Conservation (phyloP, 495 filamentous ascomycete genomes). For the Oidiodendron maius region DNA sequence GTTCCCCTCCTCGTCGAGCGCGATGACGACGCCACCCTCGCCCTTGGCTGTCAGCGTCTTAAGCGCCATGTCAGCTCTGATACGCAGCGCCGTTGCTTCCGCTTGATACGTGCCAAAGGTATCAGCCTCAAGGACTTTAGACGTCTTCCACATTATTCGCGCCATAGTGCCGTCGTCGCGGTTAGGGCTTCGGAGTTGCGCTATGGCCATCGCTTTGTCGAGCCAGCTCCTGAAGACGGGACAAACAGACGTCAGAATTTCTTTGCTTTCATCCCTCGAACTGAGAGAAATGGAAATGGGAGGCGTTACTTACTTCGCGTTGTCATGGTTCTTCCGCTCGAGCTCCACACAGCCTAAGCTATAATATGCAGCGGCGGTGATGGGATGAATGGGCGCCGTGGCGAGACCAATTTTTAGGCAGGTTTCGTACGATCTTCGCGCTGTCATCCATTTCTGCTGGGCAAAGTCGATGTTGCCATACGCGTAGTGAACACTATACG, state of each 20-base stretch:
- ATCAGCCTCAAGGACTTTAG: constrained; percentile 11
- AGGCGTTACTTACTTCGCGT: neutral
- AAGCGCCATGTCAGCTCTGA: constrained; percentile 12
- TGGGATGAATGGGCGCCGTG: constrained; percentile 9
- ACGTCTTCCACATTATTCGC: constrained; percentile 13
- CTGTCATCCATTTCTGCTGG: constrained; percentile 5
- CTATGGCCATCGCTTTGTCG: constrained; percentile 16
- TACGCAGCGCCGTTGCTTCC: constrained; percentile 11
- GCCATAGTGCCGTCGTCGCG: constrained; percentile 14
- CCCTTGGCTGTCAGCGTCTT: constrained; percentile 8
- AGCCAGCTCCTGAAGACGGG: constrained; percentile 5
- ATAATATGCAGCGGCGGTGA: constrained; percentile 14
- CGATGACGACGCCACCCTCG: constrained; percentile 10
- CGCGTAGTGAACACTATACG: constrained; percentile 10
- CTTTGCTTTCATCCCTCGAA: no score
- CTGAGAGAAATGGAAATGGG: no score
- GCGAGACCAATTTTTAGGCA: constrained; percentile 6
- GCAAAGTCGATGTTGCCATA: constrained; percentile 15
- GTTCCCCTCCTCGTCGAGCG: constrained; percentile 10
- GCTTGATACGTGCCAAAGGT: constrained; percentile 5
- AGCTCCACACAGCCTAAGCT: constrained; percentile 11
- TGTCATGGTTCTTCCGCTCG: neutral
- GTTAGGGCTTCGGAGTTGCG: constrained; percentile 12
- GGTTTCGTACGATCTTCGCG: constrained; percentile 6
- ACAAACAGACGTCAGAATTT: no score